Conservation (phyloP, 2,329 filamentous ascomycete species). For the Cadophora luteo-olivacea region DNA sequence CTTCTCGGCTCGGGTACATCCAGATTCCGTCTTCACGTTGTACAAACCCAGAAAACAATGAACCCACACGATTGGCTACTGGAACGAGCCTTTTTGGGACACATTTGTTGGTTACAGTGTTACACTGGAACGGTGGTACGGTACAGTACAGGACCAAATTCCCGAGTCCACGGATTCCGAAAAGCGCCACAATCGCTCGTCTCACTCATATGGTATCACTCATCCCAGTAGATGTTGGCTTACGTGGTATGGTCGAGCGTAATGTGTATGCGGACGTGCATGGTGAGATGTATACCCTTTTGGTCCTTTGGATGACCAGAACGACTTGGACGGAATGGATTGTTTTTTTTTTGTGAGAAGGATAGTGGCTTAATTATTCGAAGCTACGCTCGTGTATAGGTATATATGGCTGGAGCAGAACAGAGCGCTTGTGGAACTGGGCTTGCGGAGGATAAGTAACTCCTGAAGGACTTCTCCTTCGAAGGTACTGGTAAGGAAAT, state of each 20-base stretch:
- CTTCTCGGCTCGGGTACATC: not conserved
- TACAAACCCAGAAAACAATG: not conserved
- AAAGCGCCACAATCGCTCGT: not conserved
- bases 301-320: not conserved
- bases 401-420: too few relatives aligned
- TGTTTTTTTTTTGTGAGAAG: not conserved
- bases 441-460: not conserved
- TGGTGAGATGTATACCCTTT: not conserved
- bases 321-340: not conserved
- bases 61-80: not conserved
- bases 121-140: not conserved
- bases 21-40: not conserved
- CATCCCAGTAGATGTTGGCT: not conserved
- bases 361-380: not conserved
- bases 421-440: too few relatives aligned
- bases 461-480: too few relatives aligned
- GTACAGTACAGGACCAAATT: not conserved
- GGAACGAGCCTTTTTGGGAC: not conserved
- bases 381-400: too few relatives aligned
- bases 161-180: not conserved
- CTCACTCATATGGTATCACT: not conserved
- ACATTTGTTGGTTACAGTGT: not conserved
- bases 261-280: not conserved
- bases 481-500: too few relatives aligned
- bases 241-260: not conserved